phyloP scores from a whole-genome alignment of 2,329 filamentous ascomycete species.

The Zymoseptoria passerinii region DNA sequence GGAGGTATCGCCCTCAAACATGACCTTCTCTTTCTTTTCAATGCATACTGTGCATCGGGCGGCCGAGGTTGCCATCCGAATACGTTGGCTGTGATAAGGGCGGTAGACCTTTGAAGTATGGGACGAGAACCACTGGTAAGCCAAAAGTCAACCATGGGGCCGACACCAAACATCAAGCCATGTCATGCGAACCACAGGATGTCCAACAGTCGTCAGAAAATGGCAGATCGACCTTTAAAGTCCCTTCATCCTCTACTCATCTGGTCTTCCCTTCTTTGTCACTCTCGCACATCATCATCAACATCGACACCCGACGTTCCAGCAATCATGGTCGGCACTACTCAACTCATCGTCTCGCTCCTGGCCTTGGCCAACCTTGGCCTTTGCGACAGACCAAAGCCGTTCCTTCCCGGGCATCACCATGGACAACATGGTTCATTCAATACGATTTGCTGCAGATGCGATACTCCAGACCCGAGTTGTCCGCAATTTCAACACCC shows the following conservation, averaged over 20 bases:
- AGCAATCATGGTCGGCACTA: not conserved
- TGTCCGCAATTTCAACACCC: not conserved
- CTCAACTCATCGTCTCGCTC: not conserved
- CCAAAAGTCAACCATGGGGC: not conserved
- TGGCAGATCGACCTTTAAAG: not conserved
- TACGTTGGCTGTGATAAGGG: too few relatives aligned
- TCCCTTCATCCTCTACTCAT: not conserved
- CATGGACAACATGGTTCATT: not conserved
- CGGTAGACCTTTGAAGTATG: too few relatives aligned
- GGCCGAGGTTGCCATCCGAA: too few relatives aligned
- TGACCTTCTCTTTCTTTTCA: too few relatives aligned
- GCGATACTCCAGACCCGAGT: not conserved
- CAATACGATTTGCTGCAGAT: not conserved
- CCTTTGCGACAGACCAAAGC: not conserved
- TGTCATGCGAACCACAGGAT: too few relatives aligned
- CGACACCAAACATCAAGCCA: not conserved
- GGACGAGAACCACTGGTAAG: not conserved
- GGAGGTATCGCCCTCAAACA: too few relatives aligned
- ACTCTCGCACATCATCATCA: not conserved
- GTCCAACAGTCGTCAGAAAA: not conserved
- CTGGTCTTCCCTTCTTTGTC: not conserved
- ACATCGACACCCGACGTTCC: not conserved
- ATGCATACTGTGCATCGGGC: too few relatives aligned
- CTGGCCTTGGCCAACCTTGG: not conserved
- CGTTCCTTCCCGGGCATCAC: not conserved